Percentiles rank a stretch among this genome's conserved stretches.
Evolutionary conservation across 2,329 filamentous ascomycete genomes (phyloP).

Genomic region (Graphilbum fragrans): DNA sequence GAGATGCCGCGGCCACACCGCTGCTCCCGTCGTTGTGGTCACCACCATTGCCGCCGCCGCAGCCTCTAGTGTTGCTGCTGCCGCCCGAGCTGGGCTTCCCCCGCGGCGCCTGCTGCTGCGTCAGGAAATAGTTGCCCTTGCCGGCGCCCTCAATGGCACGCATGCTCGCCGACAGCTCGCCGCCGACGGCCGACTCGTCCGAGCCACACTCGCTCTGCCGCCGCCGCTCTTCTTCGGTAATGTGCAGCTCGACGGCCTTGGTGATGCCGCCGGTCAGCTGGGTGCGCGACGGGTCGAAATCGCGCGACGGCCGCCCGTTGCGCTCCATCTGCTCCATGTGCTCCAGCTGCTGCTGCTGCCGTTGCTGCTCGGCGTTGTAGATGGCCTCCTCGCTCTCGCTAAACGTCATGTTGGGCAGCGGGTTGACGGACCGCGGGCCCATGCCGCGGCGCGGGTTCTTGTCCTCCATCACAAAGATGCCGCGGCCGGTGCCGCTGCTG

Average conservation of each 20-base stretch:
- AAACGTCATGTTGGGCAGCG: constrained; percentile 15
- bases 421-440: constrained; percentile 15
- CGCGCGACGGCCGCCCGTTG: neutral
- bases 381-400: constrained; percentile 17
- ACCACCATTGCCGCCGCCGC: too few species aligned
- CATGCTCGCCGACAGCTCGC: neutral
- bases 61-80: too few species aligned
- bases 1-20: too few species aligned
- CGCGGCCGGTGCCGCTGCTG: neutral
- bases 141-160: constrained; percentile 5
- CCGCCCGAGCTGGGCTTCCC: too few species aligned
- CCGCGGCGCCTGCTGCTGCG: constrained; percentile 1
- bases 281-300: neutral
- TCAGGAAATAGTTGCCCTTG: constrained; percentile 9
- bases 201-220: neutral
- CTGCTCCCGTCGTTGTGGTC: too few species aligned
- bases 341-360: constrained; percentile 2
- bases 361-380: constrained; percentile 4
- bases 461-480: constrained; percentile 14
- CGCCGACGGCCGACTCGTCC: neutral
- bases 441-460: constrained; percentile 16
- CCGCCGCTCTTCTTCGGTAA: constrained; percentile 6
- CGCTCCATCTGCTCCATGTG: neutral
- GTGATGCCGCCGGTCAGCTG: constrained; percentile 4
- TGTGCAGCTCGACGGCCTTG: constrained; percentile 8